Evolutionary conservation across 768 basidiomycete genomes (phyloP).

Genomic region (Leccinellum rugosiceps): DNA sequence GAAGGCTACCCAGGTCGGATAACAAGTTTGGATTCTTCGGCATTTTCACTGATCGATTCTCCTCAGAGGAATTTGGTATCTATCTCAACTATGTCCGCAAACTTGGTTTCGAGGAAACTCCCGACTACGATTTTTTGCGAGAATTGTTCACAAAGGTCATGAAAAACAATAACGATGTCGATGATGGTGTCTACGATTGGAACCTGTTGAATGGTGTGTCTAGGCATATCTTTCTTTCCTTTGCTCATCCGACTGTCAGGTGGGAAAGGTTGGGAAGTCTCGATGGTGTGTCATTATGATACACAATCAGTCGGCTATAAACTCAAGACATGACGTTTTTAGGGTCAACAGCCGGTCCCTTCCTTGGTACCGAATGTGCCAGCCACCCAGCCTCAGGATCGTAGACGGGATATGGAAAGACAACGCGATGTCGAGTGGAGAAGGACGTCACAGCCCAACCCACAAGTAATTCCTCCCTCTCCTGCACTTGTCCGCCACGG

Average conservation of each 20-base stretch:
- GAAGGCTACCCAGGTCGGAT: constrained; percentile 88
- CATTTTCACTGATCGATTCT: constrained; percentile 2
- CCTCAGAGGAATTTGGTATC: constrained; percentile 92
- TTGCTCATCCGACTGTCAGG: constrained; percentile 39
- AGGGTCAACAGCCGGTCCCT: constrained; percentile 65
- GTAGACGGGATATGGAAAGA: constrained; percentile 51
- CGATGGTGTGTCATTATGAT: constrained; percentile 50
- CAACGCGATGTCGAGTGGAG: constrained; percentile 61
- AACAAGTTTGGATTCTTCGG: constrained; percentile 1
- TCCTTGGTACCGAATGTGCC: constrained; percentile 60
- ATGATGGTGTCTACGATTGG: constrained; percentile 97
- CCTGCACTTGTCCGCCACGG: constrained; percentile 77
- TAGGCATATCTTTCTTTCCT: neutral
- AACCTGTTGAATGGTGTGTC: constrained; percentile 78
- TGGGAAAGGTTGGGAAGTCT: constrained; percentile 93
- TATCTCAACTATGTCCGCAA: constrained; percentile 99
- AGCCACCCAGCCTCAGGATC: constrained; percentile 49
- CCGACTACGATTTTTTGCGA: constrained; percentile 97
- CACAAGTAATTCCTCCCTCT: constrained; percentile 63
- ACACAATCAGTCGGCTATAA: neutral
- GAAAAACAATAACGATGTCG: constrained; percentile 85
- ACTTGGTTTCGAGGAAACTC: constrained; percentile 97
- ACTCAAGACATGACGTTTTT: constrained; percentile 10
- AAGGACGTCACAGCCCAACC: constrained; percentile 55
- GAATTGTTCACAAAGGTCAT: constrained; percentile 93